Conservation (phyloP, 164 flowering plant genomes). For the Stephania cephalantha region DNA sequence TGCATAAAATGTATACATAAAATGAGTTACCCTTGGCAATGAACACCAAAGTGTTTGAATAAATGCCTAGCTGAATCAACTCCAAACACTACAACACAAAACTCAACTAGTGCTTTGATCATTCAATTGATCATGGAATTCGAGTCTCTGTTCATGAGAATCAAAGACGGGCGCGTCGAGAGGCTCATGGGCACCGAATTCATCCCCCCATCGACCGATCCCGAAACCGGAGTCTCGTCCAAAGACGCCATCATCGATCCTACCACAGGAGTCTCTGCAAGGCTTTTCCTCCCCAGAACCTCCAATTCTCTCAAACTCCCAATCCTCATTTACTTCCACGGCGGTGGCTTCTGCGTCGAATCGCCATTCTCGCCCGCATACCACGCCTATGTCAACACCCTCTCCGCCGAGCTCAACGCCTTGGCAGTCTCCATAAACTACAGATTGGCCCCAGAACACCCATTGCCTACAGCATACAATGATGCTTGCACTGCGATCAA, state of each 20-base stretch:
- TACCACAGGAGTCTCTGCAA: constrained; percentile 21
- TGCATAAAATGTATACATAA: no score
- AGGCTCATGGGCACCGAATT: constrained; percentile 15
- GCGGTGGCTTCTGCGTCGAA: constrained; percentile 30
- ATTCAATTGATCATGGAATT: not conserved
- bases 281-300: constrained; percentile 30
- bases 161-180: constrained; percentile 24
- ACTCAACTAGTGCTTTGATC: no score
- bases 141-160: not conserved
- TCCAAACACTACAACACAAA: no score
- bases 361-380: constrained; percentile 24
- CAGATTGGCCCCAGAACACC: constrained; percentile 34
- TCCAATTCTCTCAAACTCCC: constrained; percentile 19
- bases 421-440: constrained; percentile 30
- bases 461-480: constrained; percentile 32
- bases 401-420: constrained; percentile 19
- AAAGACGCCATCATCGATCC: constrained; percentile 26
- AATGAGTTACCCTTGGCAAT: no score
- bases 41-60: no score
- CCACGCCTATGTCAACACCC: constrained; percentile 14
- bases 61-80: no score
- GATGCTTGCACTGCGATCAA: constrained; percentile 34
- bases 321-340: constrained; percentile 32
- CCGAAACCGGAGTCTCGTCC: constrained; percentile 22
- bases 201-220: constrained; percentile 17